Evolutionary conservation across 2,329 filamentous ascomycete species (phyloP).

Genomic region (Penicillium sp.): DNA sequence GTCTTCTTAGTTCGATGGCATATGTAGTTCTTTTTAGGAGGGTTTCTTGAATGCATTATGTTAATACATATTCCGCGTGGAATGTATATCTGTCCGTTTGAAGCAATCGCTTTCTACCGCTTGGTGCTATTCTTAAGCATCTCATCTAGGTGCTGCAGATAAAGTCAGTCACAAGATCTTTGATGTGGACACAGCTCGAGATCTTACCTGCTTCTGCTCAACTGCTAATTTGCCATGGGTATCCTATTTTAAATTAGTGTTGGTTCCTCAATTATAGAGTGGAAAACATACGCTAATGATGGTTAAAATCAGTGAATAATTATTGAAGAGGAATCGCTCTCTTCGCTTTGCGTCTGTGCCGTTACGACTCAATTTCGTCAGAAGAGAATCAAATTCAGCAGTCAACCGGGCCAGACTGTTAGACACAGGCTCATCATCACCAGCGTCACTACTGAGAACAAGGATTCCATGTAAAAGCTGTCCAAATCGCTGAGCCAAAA

Average conservation of each 20-base stretch:
- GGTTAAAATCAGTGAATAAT: slow-evolving; percentile 90
- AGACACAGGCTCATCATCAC: slow-evolving; percentile 89
- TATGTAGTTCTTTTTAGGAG: too few relatives aligned
- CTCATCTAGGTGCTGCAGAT: slow-evolving; percentile 40
- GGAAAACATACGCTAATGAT: slow-evolving; percentile 67
- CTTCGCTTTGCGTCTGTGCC: slow-evolving; percentile 73
- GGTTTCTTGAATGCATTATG: slow-evolving; percentile 3
- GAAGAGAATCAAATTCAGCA: slow-evolving; percentile 77
- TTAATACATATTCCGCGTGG: neutral
- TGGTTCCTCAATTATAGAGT: neutral
- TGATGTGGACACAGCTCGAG: neutral
- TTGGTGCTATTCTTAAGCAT: slow-evolving; percentile 40
- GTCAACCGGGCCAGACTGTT: slow-evolving; percentile 75
- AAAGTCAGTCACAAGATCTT: neutral
- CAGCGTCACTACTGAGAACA: slow-evolving; percentile 79
- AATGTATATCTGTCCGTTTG: slow-evolving; percentile 11
- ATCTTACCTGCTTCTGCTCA: slow-evolving; percentile 65
- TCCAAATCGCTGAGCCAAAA: slow-evolving; percentile 93
- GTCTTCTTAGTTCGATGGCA: too few relatives aligned
- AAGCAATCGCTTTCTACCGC: slow-evolving; percentile 23
- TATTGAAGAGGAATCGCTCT: slow-evolving; percentile 89
- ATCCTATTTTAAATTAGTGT: slow-evolving; percentile 35
- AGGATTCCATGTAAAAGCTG: slow-evolving; percentile 86
- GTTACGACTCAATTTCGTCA: slow-evolving; percentile 76
- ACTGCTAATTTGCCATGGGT: slow-evolving; percentile 49